Conservation (phyloP, 495 filamentous ascomycete genomes). For the Pyronema omphalodes region DNA sequence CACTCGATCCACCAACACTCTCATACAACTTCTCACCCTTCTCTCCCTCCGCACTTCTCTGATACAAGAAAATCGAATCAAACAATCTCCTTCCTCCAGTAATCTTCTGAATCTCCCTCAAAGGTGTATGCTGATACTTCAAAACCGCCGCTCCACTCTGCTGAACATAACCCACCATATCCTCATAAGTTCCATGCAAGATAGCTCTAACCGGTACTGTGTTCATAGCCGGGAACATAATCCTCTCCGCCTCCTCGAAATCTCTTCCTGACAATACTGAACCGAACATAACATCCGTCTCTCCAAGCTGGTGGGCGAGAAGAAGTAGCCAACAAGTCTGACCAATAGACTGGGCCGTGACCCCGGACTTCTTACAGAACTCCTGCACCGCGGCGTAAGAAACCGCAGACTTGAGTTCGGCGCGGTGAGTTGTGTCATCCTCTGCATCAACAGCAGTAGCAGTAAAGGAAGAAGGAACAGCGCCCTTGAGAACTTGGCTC, state of each 20-base stretch:
- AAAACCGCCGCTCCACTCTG: constrained; percentile 34
- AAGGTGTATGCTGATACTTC: constrained; percentile 45
- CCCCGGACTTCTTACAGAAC: constrained; percentile 37
- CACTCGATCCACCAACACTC: constrained; percentile 39
- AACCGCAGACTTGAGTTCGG: constrained; percentile 31
- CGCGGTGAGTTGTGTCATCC: constrained; percentile 24
- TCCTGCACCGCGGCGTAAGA: constrained; percentile 23
- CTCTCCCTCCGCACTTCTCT: constrained; percentile 25
- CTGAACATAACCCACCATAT: constrained; percentile 50
- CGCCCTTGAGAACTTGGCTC: constrained; percentile 36
- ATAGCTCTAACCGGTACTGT: constrained; percentile 47
- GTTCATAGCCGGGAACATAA: constrained; percentile 68
- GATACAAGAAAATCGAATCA: constrained; percentile 56
- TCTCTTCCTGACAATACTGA: constrained; percentile 53
- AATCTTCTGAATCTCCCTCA: constrained; percentile 40
- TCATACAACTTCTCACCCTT: constrained; percentile 29
- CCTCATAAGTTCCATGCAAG: constrained; percentile 39
- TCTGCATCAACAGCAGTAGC: background rate
- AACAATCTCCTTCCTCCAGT: constrained; percentile 31
- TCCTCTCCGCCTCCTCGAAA: constrained; percentile 33
- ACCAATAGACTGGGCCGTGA: constrained; percentile 47
- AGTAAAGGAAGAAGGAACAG: constrained; percentile 25
- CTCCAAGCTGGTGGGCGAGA: constrained; percentile 35
- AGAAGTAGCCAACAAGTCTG: constrained; percentile 48
- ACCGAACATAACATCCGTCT: constrained; percentile 50